phyloP scores from a whole-genome alignment of 306 rosid species.

The Sophora flavescens region DNA sequence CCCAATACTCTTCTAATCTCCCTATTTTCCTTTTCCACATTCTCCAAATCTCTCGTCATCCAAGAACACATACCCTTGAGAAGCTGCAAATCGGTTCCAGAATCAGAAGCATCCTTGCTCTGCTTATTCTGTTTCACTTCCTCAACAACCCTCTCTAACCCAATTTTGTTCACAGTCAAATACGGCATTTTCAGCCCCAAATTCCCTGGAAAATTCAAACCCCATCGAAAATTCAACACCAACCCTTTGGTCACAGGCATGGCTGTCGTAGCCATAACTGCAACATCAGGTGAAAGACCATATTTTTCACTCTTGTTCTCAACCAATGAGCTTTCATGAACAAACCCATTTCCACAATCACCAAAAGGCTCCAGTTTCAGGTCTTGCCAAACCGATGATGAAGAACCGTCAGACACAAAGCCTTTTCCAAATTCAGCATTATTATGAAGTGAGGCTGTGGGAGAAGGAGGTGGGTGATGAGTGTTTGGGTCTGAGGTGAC shows the following conservation, averaged over 20 bases:
- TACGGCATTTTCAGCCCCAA: constrained; percentile 60
- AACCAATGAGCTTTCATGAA: constrained; percentile 43
- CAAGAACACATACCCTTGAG: constrained; percentile 67
- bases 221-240: constrained; percentile 70
- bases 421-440: constrained; percentile 46
- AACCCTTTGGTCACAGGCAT: constrained; percentile 66
- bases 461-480: constrained; percentile 25
- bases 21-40: constrained; percentile 70
- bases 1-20: constrained; percentile 71
- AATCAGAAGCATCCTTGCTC: constrained; percentile 34
- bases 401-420: constrained; percentile 49
- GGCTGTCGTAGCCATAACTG: constrained; percentile 69
- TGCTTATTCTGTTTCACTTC: constrained; percentile 47
- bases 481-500: constrained; percentile 54
- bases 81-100: constrained; percentile 56
- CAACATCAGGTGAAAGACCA: constrained; percentile 57
- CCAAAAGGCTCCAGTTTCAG: constrained; percentile 70
- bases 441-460: constrained; percentile 37
- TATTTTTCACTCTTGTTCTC: constrained; percentile 50
- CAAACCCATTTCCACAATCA: constrained; percentile 40
- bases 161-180: constrained; percentile 73
- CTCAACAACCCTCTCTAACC: constrained; percentile 52
- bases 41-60: constrained; percentile 70
- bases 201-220: constrained; percentile 62
- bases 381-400: constrained; percentile 73